Percentiles rank a stretch among this genome's conserved stretches.
phyloP scores from a whole-genome alignment of 495 filamentous ascomycete genomes.

The Articulospora tetracladia region DNA sequence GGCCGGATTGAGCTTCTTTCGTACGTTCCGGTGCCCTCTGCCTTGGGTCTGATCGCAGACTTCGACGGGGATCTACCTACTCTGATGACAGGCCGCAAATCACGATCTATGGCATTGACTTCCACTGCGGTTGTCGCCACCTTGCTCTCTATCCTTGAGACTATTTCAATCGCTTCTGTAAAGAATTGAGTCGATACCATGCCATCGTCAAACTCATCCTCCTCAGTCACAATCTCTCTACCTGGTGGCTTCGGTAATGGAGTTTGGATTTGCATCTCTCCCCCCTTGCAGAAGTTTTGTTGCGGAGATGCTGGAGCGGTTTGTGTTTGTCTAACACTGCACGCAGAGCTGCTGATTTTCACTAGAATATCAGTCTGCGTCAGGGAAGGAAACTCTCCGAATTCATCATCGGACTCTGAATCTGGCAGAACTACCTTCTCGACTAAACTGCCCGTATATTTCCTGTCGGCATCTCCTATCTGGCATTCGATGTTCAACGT shows the following conservation, averaged over 20 bases:
- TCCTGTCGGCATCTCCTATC: background rate
- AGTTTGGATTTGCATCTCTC: background rate
- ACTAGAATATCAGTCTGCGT: slow-evolving; percentile 23
- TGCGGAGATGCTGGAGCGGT: background rate
- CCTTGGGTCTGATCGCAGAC: background rate
- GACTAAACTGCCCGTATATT: background rate
- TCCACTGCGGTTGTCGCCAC: background rate
- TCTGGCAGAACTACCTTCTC: background rate
- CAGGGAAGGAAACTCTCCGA: slow-evolving; percentile 24
- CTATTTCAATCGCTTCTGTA: background rate
- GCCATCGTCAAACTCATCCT: background rate
- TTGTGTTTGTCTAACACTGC: background rate
- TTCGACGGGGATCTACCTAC: background rate
- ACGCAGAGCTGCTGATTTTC: slow-evolving; percentile 16
- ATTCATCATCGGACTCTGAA: slow-evolving; percentile 16
- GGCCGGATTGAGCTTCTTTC: background rate
- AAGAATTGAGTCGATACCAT: background rate
- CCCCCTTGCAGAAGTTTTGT: background rate
- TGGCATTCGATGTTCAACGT: background rate
- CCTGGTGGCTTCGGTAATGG: background rate
- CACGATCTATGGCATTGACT: background rate
- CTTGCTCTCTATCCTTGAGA: background rate
- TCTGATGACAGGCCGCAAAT: background rate
- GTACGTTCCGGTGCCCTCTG: background rate
- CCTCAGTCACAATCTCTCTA: background rate